Percentiles rank a stretch among this genome's conserved stretches.
Conservation (phyloP, 306 rosid species). For the Acacia confusa region DNA sequence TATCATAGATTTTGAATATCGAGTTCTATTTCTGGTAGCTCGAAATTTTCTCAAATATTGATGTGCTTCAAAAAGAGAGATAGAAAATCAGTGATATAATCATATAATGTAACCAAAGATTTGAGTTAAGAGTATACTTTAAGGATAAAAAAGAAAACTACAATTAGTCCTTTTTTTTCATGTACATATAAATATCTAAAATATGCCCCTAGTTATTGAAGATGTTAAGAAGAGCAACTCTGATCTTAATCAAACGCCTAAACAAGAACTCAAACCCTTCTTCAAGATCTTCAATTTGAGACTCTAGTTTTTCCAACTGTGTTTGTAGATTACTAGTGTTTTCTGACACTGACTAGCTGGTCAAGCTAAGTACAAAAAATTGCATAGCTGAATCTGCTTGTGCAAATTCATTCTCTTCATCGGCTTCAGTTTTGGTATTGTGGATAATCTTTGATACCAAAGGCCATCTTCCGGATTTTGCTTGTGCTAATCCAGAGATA, state of each 20-base stretch:
- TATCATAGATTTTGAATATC: neutral
- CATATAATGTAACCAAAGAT: neutral
- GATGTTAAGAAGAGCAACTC: neutral
- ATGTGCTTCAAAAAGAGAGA: neutral
- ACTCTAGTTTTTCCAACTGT: neutral
- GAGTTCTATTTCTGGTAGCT: neutral
- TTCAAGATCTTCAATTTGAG: neutral
- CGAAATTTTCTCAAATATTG: neutral
- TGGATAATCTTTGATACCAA: neutral
- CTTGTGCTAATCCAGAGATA: conserved; percentile 18
- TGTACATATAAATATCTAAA: neutral
- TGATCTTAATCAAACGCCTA: neutral
- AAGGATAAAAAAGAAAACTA: neutral
- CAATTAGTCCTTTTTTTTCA: neutral
- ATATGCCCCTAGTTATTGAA: neutral
- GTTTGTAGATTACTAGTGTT: neutral
- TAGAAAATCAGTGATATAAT: neutral
- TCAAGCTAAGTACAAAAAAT: neutral
- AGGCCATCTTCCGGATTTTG: neutral
- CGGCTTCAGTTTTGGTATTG: neutral
- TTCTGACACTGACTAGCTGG: neutral
- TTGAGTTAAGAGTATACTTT: neutral
- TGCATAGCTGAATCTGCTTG: neutral
- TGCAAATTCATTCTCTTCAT: neutral
- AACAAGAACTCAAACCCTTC: neutral